Evolutionary conservation across 306 rosid species (phyloP).

Genomic region (Carpinus viminea): DNA sequence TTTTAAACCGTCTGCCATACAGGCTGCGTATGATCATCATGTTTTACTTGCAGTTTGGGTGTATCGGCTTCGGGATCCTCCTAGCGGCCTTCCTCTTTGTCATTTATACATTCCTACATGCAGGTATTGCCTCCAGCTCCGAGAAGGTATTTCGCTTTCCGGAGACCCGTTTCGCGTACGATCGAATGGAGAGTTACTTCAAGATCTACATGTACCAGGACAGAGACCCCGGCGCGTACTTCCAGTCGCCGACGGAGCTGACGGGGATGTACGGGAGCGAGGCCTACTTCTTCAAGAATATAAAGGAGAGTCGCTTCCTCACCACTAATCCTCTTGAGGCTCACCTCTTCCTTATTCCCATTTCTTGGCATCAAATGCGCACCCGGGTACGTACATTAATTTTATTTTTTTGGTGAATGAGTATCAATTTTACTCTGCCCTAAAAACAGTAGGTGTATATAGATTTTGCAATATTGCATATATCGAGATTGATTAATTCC

Average conservation of each 20-base stretch:
- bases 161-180: background rate
- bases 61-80: no score
- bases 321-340: slow-evolving; percentile 31
- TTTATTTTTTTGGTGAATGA: background rate
- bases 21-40: no score
- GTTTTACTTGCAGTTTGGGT: no score
- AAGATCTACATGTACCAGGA: slow-evolving; percentile 37
- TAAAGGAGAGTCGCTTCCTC: slow-evolving; percentile 27
- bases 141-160: no score
- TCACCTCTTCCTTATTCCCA: slow-evolving; percentile 39
- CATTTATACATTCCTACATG: no score
- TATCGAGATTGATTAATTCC: no score
- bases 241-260: slow-evolving; percentile 30
- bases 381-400: slow-evolving; percentile 28
- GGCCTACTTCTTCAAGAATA: slow-evolving; percentile 39
- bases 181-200: slow-evolving; percentile 30
- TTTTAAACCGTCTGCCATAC: no score
- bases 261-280: slow-evolving; percentile 32
- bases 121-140: no score
- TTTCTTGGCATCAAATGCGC: slow-evolving; percentile 37
- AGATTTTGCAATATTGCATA: no score
- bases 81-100: no score
- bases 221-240: slow-evolving; percentile 24
- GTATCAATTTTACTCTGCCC: no score
- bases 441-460: no score